These are phyloP conservation scores for Melampsora larici-populina DNA, from an alignment of 1,284 basidiomycete species.

Conservation along the genomic window DNA sequence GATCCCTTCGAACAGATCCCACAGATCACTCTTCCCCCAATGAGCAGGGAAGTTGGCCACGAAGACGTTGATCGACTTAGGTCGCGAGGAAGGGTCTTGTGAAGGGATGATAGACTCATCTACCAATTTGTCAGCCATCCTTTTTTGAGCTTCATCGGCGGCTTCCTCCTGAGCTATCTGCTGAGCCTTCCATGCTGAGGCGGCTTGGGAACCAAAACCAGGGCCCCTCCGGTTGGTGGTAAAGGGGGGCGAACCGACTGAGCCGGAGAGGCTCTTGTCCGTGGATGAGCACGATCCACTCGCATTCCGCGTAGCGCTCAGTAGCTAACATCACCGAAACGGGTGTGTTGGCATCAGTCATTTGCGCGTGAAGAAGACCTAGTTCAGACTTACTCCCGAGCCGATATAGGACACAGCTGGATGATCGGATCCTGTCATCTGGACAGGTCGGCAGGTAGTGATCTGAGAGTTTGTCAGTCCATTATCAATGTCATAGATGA, in stretches of 20 bases:
- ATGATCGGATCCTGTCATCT: no score
- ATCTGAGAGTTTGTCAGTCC: no score
- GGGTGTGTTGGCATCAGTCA: no score
- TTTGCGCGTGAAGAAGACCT: no score
- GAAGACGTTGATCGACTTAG: slow-evolving; percentile 30
- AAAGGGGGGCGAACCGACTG: background rate
- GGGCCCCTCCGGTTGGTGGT: background rate
- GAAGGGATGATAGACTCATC: slow-evolving; percentile 18
- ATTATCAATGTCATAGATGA: no score
- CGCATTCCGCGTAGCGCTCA: no score
- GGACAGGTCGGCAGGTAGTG: no score
- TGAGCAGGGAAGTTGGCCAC: slow-evolving; percentile 40
- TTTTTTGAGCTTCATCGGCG: background rate
- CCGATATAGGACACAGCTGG: no score
- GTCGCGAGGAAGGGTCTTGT: background rate
- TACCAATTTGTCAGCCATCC: background rate
- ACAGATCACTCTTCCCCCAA: slow-evolving; percentile 40
- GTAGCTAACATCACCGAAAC: no score
- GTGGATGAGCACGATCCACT: no score
- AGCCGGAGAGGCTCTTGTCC: background rate
- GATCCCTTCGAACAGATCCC: slow-evolving; percentile 41
- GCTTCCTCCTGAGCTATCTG: background rate
- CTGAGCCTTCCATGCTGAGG: background rate
- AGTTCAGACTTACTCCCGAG: no score
- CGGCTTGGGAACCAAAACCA: background rate